Conservation (phyloP, 2,329 filamentous ascomycete species). For the Cordyceps javanica region DNA sequence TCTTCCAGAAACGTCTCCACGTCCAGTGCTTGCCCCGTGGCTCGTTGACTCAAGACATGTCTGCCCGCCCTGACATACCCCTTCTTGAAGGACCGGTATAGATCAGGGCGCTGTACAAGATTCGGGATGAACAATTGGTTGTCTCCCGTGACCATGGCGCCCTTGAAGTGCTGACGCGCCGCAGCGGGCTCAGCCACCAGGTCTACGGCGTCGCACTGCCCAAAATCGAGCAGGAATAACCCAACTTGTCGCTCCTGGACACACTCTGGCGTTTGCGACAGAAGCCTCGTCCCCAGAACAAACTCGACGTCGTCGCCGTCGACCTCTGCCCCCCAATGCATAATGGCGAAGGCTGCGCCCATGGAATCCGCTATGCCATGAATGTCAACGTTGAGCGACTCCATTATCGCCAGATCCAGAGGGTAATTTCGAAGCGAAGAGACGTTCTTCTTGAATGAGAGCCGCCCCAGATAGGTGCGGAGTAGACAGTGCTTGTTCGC, state of each 20-base stretch:
- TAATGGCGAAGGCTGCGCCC: conserved; percentile 18
- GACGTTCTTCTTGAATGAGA: not conserved
- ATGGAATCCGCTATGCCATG: conserved; percentile 14
- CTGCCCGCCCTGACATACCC: conserved; percentile 16
- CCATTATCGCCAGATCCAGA: conserved; percentile 12
- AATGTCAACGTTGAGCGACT: conserved; percentile 12
- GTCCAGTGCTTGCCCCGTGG: conserved; percentile 14
- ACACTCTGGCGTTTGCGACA: not conserved
- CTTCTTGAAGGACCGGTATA: conserved; percentile 16
- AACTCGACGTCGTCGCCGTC: conserved; percentile 20
- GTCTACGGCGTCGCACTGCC: conserved; percentile 19
- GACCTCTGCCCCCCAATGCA: conserved; percentile 20
- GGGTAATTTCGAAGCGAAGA: conserved; percentile 13
- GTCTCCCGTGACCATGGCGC: conserved; percentile 20
- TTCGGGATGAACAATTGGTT: conserved; percentile 21
- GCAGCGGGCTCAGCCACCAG: conserved; percentile 9
- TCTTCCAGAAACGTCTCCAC: conserved; percentile 17
- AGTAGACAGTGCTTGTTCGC: conserved; percentile 20
- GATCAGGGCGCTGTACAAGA: conserved; percentile 11
- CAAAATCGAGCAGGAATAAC: conserved; percentile 19
- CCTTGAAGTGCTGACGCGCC: conserved; percentile 20
- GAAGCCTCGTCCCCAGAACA: conserved; percentile 14
- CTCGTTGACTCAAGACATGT: conserved; percentile 14
- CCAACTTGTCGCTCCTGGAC: conserved; percentile 13
- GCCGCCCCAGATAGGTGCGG: conserved; percentile 17